These are phyloP conservation scores for Yamadazyma blattariae DNA, from an alignment of 1,139 yeast genomes.

Conservation along the genomic window DNA sequence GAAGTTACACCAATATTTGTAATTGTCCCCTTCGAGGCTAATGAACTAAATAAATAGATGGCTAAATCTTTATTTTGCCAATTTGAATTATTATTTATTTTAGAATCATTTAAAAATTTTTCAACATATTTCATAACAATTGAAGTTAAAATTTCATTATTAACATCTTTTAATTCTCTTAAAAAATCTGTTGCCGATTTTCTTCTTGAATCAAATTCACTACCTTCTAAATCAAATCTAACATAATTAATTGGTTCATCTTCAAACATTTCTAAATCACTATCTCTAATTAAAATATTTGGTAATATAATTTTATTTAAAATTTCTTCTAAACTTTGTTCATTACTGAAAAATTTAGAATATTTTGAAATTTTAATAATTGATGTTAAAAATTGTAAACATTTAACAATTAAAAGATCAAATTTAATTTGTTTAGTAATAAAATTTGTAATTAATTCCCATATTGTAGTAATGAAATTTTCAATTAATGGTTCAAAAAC, in stretches of 20 bases:
- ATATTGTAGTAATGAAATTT: conserved; percentile 75
- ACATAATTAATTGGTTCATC: conserved; percentile 95
- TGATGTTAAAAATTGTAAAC: conserved; percentile 79
- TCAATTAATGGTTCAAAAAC: conserved; percentile 77
- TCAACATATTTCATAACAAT: conserved; percentile 77
- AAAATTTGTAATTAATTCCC: conserved; percentile 67
- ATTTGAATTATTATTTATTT: conserved; percentile 16
- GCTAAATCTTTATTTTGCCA: conserved; percentile 93
- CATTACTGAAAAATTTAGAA: conserved; percentile 60
- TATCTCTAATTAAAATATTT: conserved; percentile 76
- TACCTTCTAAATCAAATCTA: conserved; percentile 90
- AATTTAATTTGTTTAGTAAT: conserved; percentile 72
- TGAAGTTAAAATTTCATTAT: conserved; percentile 70
- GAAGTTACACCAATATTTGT: conserved; percentile 88
- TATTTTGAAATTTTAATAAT: conserved; percentile 69
- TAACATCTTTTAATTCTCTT: conserved; percentile 78
- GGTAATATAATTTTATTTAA: conserved; percentile 85
- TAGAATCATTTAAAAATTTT: conserved; percentile 56
- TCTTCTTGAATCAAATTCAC: conserved; percentile 90
- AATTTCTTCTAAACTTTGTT: conserved; percentile 68
- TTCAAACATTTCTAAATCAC: conserved; percentile 90
- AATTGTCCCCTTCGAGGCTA: conserved; percentile 87
- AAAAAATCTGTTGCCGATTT: conserved; percentile 89
- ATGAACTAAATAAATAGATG: conserved; percentile 77
- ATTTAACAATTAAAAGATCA: conserved; percentile 80